Evolutionary conservation across 176 grass and related monocot genomes (phyloP).

Genomic region (Ampelocalamus luodianensis): DNA sequence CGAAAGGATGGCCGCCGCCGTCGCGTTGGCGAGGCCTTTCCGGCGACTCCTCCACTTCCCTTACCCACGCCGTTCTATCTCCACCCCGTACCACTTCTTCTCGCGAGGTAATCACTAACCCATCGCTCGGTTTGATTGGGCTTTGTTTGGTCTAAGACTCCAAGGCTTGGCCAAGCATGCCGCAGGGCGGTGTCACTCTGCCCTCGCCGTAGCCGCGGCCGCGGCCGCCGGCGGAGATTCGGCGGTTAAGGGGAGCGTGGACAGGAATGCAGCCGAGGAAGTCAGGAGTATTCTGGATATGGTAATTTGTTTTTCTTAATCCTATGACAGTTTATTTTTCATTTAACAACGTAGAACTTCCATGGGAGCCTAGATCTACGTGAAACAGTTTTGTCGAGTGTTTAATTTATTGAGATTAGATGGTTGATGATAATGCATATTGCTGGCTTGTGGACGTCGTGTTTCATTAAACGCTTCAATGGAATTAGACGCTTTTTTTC

Average conservation of each 20-base stretch:
- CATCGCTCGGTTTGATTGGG: slow-evolving; percentile 21
- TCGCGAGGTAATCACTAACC: slow-evolving; percentile 41
- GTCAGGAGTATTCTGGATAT: slow-evolving; percentile 79
- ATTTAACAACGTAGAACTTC: background rate
- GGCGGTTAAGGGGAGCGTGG: slow-evolving; percentile 45
- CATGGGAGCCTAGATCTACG: background rate
- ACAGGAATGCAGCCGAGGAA: slow-evolving; percentile 65
- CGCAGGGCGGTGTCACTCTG: slow-evolving; percentile 54
- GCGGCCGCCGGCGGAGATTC: slow-evolving; percentile 48
- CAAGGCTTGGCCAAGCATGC: slow-evolving; percentile 6
- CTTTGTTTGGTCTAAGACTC: background rate
- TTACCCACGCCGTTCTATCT: background rate
- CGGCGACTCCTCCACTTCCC: slow-evolving; percentile 40
- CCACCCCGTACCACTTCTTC: slow-evolving; percentile 35
- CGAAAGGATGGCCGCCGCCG: slow-evolving; percentile 33
- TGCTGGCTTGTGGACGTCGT: background rate
- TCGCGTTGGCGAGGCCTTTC: slow-evolving; percentile 53
- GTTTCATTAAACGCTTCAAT: slow-evolving; percentile 7
- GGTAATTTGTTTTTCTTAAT: slow-evolving; percentile 37
- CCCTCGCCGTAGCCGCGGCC: slow-evolving; percentile 35
- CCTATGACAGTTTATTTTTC: background rate
- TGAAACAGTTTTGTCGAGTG: background rate
- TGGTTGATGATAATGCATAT: background rate
- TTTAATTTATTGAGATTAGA: background rate
- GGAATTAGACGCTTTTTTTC: background rate